Evolutionary conservation across 2,329 filamentous ascomycete species (phyloP).

Genomic region (Rhynchosporium secalis): DNA sequence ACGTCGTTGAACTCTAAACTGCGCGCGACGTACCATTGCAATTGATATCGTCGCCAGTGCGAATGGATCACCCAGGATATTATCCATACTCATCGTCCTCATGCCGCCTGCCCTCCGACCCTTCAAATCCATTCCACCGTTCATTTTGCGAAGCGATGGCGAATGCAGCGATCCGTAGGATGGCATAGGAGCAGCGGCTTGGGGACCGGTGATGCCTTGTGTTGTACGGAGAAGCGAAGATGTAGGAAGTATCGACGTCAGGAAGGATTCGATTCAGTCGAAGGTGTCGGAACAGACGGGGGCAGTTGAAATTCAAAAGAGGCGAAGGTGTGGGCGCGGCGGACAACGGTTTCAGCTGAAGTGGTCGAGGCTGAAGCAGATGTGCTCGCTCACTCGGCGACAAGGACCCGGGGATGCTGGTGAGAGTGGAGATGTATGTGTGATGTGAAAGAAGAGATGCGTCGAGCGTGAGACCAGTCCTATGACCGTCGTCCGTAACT

Average conservation of each 20-base stretch:
- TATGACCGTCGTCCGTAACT: no score
- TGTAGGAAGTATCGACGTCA: conserved; percentile 24
- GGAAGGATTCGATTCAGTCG: conserved; percentile 32
- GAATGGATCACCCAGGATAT: conserved; percentile 95
- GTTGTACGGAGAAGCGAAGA: neutral
- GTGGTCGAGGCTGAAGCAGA: conserved; percentile 23
- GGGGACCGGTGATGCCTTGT: conserved; percentile 24
- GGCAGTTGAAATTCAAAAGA: conserved; percentile 19
- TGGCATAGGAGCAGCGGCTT: conserved; percentile 54
- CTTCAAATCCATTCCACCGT: conserved; percentile 61
- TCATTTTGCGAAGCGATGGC: conserved; percentile 79
- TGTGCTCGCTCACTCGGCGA: conserved; percentile 12
- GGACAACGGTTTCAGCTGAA: conserved; percentile 29
- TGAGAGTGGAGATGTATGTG: neutral
- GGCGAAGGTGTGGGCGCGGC: conserved; percentile 21
- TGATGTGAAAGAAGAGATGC: conserved; percentile 10
- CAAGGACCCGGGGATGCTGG: neutral
- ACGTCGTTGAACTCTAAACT: neutral
- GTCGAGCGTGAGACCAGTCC: neutral
- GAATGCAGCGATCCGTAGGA: conserved; percentile 71
- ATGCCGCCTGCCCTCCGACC: conserved; percentile 51
- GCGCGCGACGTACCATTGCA: conserved; percentile 64
- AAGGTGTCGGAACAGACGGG: conserved; percentile 12
- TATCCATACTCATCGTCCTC: conserved; percentile 71
- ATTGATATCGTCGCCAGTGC: conserved; percentile 93